phyloP scores from a whole-genome alignment of 2,329 filamentous ascomycete genomes.

The Epichloe gansuensis region DNA sequence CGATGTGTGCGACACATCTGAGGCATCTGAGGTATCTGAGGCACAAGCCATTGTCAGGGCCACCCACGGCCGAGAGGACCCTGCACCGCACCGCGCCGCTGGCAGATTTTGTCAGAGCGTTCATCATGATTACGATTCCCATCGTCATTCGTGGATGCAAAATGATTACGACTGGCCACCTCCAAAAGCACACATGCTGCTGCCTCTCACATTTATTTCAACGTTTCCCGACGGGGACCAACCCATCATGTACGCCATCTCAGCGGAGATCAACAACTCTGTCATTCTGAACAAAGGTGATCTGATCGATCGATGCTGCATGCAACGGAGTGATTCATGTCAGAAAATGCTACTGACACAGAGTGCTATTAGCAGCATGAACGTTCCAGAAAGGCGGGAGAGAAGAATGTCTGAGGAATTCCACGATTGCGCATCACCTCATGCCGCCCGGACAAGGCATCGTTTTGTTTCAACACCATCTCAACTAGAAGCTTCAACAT shows the following conservation, averaged over 20 bases:
- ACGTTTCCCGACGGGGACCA: background rate
- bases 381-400: background rate
- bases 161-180: background rate
- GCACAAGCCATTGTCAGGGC: conserved; percentile 18
- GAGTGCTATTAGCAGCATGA: no score
- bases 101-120: background rate
- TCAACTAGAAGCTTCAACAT: no score
- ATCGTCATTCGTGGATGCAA: background rate
- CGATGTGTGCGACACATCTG: conserved; percentile 34
- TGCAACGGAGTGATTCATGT: no score
- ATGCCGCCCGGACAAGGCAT: background rate
- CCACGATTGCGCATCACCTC: background rate
- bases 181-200: background rate
- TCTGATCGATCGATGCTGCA: no score
- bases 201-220: background rate
- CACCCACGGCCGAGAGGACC: conserved; percentile 3
- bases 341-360: no score
- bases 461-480: no score
- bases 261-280: no score
- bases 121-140: no score
- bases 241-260: background rate
- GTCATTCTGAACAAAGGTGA: no score
- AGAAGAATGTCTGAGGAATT: background rate
- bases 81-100: background rate
- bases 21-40: conserved; percentile 30